Base-by-base conservation (phyloP, 2,329 filamentous ascomycete species). In the Cadophora sp. region DNA sequence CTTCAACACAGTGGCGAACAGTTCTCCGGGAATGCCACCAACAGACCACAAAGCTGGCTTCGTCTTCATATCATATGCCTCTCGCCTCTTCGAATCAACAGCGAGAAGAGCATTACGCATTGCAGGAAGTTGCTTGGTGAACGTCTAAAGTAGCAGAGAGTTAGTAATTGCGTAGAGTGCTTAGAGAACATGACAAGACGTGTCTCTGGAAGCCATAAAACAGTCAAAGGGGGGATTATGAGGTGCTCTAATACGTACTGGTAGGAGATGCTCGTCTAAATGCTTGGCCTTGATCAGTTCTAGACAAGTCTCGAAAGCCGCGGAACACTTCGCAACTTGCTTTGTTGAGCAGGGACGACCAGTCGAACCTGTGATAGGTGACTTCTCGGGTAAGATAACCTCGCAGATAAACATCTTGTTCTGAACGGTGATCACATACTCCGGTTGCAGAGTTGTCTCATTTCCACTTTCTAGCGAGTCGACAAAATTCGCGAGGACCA, bases 91-190 rank as follows among this genome's bases (percentile, higher is more conserved):
- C 27, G 89, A 89, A 71, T 88, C 91, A n/a, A 97, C 84, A 0
- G 94, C 94, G 5, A 97, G 81, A 0, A 89, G 86, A 2, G 94
- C 94, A 78, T 97, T 97, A n/a, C 92, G 86, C 91, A 97, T 95
- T 0, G 83, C 85, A 3, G 93, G 94, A 0, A 96, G 83, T 48
- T 85, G 84, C 76, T 91, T 95, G 24, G 84, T 83, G 69, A 92
- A 92, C 0, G 86, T 87, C 40, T 43, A 43, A 43, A 19, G 16
- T 16, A 16, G 1, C 4, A 14, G 12, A 43, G 40, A 16, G 19
- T 43, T 6, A 43, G 40, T 16, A 16, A 16, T 43, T 16, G 40
- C 19, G 12, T 43, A 43, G 14, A 6, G 19, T 16, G 40, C 5
- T 43, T 43, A 4, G 8, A 16, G 40, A 19, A 43, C 4, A 43